These are phyloP conservation scores for Brettanomyces bruxellensis DNA, from an alignment of 805 yeast genomes.

Conservation along the genomic window DNA sequence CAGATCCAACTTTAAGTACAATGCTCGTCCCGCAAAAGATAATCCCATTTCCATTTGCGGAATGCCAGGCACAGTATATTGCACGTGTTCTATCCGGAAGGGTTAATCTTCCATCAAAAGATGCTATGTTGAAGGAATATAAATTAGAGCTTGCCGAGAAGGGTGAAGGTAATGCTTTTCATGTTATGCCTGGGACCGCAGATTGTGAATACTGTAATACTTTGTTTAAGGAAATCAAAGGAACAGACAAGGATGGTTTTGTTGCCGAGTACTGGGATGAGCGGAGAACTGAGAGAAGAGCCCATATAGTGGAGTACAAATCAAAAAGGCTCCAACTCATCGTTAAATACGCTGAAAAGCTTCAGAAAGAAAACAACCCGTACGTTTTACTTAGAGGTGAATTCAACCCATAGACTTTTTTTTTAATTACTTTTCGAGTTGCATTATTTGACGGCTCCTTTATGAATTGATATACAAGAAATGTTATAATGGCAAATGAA, in stretches of 20 bases:
- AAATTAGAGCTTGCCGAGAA: constrained; percentile 26
- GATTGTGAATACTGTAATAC: constrained; percentile 53
- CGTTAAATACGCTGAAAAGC: constrained; percentile 19
- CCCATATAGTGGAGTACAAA: constrained; percentile 19
- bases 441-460: no score
- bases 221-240: constrained; percentile 28
- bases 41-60: constrained; percentile 43
- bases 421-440: no score
- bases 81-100: constrained; percentile 35
- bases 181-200: constrained; percentile 43
- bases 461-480: no score
- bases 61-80: constrained; percentile 36
- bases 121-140: constrained; percentile 28
- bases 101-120: constrained; percentile 29
- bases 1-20: constrained; percentile 36
- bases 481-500: no score
- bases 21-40: constrained; percentile 36
- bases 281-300: constrained; percentile 16
- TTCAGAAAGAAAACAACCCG: constrained; percentile 17
- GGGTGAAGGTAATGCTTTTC: constrained; percentile 43
- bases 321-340: constrained; percentile 19
- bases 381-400: constrained; percentile 8
- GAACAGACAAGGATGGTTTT: constrained; percentile 28
- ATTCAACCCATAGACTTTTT: background rate
- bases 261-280: constrained; percentile 24